Conservation (phyloP, 2,329 filamentous ascomycete genomes). For the Dothidotthia symphoricarpi region DNA sequence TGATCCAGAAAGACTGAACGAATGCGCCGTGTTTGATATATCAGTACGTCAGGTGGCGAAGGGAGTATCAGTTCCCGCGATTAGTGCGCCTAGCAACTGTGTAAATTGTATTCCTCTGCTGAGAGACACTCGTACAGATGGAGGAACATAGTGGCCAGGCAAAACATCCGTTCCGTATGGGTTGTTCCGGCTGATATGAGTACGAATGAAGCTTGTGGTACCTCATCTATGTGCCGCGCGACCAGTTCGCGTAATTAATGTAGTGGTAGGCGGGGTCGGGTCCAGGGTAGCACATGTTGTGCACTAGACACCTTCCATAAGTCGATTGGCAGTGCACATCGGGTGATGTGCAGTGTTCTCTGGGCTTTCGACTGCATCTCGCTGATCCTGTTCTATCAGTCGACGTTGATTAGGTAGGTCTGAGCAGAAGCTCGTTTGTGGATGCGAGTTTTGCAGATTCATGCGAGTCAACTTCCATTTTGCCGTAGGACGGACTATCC, state of each 20-base stretch:
- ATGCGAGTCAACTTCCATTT: constrained; percentile 17
- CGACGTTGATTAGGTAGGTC: neutral
- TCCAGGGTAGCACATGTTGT: constrained; percentile 27
- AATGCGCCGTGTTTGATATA: constrained; percentile 15
- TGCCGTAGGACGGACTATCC: constrained; percentile 13
- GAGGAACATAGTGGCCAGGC: neutral
- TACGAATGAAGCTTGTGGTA: constrained; percentile 26
- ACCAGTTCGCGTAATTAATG: constrained; percentile 24
- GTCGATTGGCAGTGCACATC: constrained; percentile 6
- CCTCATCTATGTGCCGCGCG: constrained; percentile 40
- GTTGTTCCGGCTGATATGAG: constrained; percentile 17
- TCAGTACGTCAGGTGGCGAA: constrained; percentile 5
- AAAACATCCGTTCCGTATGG: neutral
- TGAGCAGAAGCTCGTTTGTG: neutral
- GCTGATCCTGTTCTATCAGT: neutral
- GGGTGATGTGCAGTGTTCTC: neutral
- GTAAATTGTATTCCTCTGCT: no score
- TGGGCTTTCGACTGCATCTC: constrained; percentile 2
- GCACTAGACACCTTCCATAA: constrained; percentile 20
- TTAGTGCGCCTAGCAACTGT: no score
- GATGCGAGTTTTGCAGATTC: constrained; percentile 19
- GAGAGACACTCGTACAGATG: no score
- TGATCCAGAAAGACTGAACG: constrained; percentile 11
- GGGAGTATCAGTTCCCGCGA: no score
- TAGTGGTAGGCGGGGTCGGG: constrained; percentile 21